Conservation (phyloP, 306 rosid species). For the Casuarina cunninghamiana region DNA sequence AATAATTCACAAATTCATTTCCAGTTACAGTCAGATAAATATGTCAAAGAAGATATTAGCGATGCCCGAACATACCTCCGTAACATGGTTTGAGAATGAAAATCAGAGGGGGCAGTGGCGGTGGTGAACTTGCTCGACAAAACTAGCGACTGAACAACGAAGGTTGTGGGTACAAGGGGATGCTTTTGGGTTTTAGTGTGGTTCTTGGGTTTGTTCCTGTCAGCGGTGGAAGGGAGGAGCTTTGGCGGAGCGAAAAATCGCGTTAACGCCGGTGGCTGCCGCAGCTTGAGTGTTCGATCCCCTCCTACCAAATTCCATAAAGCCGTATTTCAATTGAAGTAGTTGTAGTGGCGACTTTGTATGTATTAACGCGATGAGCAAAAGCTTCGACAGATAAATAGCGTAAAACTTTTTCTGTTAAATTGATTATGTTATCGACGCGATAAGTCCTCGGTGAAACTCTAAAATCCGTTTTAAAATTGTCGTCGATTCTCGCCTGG, state of each 20-base stretch:
- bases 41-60: background rate
- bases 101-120: background rate
- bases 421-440: no score
- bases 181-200: background rate
- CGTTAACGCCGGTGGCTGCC: background rate
- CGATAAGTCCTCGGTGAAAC: no score
- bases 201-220: background rate
- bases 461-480: no score
- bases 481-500: no score
- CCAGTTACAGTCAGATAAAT: background rate
- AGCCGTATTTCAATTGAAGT: no score
- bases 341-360: no score
- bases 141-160: slow-evolving; percentile 7
- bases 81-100: slow-evolving; percentile 41
- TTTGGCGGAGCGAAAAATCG: background rate
- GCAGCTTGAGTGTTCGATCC: background rate
- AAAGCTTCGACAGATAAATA: no score
- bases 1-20: background rate
- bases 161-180: background rate
- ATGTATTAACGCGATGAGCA: no score
- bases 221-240: background rate
- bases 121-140: slow-evolving; percentile 7
- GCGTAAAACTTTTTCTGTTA: no score
- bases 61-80: slow-evolving; percentile 38
- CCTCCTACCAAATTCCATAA: no score